phyloP scores from a whole-genome alignment of 345 rosid species.

The Trapa bicornis region DNA sequence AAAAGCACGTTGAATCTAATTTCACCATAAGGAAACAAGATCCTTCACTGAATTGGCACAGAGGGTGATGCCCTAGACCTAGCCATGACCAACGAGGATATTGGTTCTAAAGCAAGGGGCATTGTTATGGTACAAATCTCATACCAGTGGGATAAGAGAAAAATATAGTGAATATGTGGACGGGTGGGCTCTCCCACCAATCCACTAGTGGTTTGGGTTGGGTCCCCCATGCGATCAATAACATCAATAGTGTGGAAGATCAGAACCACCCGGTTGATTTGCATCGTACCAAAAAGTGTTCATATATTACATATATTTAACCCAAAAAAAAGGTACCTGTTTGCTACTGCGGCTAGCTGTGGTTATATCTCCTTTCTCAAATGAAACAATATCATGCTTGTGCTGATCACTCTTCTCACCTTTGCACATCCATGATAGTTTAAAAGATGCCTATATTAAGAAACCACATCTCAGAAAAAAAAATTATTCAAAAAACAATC shows the following conservation, averaged over 20 bases:
- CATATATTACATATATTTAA: neutral
- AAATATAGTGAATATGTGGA: too few species aligned
- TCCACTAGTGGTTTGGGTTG: too few species aligned
- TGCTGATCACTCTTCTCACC: conserved; percentile 78
- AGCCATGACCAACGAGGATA: too few species aligned
- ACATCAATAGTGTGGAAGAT: neutral
- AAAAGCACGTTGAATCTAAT: neutral
- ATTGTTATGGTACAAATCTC: too few species aligned
- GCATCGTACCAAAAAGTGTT: neutral
- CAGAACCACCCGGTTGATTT: neutral
- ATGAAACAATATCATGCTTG: conserved; percentile 89
- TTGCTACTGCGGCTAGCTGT: conserved; percentile 88
- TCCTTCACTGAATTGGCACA: neutral
- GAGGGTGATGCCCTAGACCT: neutral
- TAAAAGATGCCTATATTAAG: conserved; percentile 72
- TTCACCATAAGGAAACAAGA: neutral
- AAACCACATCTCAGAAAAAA: neutral
- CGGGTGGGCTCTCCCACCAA: too few species aligned
- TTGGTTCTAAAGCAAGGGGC: too few species aligned
- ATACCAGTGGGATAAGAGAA: too few species aligned
- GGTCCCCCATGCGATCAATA: neutral
- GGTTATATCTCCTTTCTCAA: conserved; percentile 90
- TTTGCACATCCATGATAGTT: conserved; percentile 90
- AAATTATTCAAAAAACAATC: neutral
- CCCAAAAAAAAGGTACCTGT: conserved; percentile 37